Conservation (phyloP, 768 basidiomycete species). For the Kwoniella sp. region DNA sequence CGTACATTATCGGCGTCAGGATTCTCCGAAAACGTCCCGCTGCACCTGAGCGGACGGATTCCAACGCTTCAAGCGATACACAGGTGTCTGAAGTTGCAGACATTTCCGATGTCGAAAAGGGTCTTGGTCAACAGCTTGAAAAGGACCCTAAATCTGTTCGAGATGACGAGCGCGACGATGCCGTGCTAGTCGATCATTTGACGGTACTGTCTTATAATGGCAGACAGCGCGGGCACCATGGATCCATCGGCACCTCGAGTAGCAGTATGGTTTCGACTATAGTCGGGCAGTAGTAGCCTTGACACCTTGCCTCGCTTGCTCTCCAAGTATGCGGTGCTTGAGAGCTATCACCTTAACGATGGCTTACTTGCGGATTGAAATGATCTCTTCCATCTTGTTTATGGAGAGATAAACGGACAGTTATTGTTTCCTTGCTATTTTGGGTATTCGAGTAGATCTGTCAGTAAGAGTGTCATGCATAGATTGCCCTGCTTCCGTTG, state of each 20-base stretch:
- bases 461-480: no score
- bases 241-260: background rate
- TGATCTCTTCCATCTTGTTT: no score
- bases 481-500: no score
- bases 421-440: no score
- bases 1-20: conserved; percentile 31
- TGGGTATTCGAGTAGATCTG: no score
- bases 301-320: no score
- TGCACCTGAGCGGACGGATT: background rate
- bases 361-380: no score
- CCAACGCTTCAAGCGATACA: background rate
- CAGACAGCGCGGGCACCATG: background rate
- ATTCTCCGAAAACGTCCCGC: conserved; percentile 12
- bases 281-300: background rate
- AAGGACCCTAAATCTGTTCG: background rate
- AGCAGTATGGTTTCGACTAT: background rate
- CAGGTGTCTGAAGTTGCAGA: background rate
- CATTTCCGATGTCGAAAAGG: background rate
- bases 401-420: no score
- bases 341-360: no score
- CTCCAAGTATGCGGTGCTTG: no score
- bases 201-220: background rate
- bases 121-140: background rate
- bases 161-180: background rate
- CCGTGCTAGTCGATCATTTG: background rate